These are phyloP conservation scores for Acacia crassicarpa DNA, from an alignment of 306 rosid species.

Conservation along the genomic window DNA sequence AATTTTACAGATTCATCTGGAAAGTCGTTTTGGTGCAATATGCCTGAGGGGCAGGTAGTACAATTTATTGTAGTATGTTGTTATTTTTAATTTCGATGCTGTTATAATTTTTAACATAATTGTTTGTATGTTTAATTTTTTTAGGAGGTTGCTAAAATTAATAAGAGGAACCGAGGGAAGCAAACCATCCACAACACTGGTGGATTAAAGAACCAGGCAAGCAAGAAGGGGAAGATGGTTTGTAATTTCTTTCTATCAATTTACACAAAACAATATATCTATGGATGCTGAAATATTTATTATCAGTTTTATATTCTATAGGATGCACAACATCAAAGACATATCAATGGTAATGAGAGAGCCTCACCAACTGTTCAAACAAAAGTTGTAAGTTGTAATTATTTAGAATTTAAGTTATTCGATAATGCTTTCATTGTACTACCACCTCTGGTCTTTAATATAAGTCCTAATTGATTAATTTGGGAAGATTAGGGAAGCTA, in stretches of 20 bases:
- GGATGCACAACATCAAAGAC: background rate
- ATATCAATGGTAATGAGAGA: background rate
- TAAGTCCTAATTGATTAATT: no score
- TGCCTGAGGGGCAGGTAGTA: background rate
- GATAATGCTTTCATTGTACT: background rate
- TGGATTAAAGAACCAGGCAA: background rate
- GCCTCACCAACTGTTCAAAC: background rate
- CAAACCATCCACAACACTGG: background rate
- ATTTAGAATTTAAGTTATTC: no score
- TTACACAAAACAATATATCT: background rate
- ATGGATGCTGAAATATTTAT: background rate
- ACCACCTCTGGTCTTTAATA: no score
- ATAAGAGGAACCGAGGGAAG: background rate
- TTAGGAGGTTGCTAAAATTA: background rate
- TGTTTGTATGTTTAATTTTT: background rate
- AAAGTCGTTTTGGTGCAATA: background rate
- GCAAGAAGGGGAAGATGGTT: background rate
- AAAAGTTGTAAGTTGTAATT: background rate
- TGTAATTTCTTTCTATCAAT: background rate
- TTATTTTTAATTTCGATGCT: background rate
- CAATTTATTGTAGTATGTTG: background rate
- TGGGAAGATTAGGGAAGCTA: no score
- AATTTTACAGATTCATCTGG: background rate
- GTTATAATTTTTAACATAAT: background rate
- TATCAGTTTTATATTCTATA: background rate